Evolutionary conservation across 169 alveolate genomes (phyloP), one percentile per base, ranked within the genome.

Genomic region (Eimeria necatrix): DNA sequence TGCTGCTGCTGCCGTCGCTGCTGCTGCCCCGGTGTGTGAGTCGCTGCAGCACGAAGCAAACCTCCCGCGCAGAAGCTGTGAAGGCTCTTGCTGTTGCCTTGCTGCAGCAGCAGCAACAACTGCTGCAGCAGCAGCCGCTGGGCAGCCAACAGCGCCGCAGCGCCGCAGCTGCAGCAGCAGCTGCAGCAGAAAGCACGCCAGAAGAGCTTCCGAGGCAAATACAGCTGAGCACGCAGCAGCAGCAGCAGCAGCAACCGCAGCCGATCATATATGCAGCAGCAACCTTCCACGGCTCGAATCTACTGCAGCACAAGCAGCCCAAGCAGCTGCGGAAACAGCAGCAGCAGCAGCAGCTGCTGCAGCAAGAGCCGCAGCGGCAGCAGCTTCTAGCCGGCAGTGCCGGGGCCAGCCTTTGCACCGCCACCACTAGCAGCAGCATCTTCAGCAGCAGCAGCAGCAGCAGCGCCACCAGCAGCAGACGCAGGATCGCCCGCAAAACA

Each of bases 341-440:
- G 41, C 41, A 32, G n/a, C n/a, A 7, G 68, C 68, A 12, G 2
- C 68, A 12, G 68, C 18, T 20, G 74, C 18, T 20, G 84, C 53
- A 73, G 24, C 84, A 73, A 24, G 52, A 41, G 84, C 56, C 16
- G 56, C 84, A 32, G 84, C 84, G 14, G 80, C 84, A 73, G 74
- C 84, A 41, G 51, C 49, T 32, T 59, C 22, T 59, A 16, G 52
- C 20, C 84, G 46, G 56, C 84, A 41, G 49, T 41, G 46, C 51
- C 49, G 52, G 51, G 22, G 24, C 51, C 56, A 73, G 53, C 84
- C 18, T 3, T 41, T 24, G 84, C 56, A n/a, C 52, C 7, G 51
- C 52, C 49, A 32, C 7, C 84, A 41, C 14, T 20, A 14, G 51
- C 56, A 73, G 84, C 49, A 41, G 84, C 49, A 73, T 0, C 24